Evolutionary conservation across 2,329 filamentous ascomycete species (phyloP).

Genomic region (Calcarisporium arbuscula): DNA sequence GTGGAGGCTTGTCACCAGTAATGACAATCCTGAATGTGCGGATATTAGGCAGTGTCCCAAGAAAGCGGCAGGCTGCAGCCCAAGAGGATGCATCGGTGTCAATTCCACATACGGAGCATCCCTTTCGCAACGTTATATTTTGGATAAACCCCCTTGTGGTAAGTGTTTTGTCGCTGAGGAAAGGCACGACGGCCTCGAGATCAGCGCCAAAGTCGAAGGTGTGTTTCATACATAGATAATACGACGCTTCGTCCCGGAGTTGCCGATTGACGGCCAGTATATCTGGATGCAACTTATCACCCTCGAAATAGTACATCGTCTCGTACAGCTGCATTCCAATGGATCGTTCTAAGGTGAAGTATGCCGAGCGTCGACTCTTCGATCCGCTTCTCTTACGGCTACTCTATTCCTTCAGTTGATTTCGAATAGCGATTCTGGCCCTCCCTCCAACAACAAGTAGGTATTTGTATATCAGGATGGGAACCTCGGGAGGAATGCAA

Average conservation of each 20-base stretch:
- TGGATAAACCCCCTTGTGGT: constrained; percentile 39
- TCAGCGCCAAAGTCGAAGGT: constrained; percentile 53
- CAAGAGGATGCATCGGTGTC: constrained; percentile 40
- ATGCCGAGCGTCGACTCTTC: constrained; percentile 25
- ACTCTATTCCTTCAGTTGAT: constrained; percentile 20
- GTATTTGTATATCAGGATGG: constrained; percentile 36
- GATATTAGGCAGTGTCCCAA: constrained; percentile 33
- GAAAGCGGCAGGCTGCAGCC: constrained; percentile 44
- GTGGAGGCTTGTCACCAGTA: constrained; percentile 48
- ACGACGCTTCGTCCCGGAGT: constrained; percentile 49
- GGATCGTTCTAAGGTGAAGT: constrained; percentile 33
- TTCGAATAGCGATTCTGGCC: constrained; percentile 33
- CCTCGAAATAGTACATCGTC: constrained; percentile 45
- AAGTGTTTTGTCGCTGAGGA: constrained; percentile 50
- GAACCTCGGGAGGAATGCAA: constrained; percentile 33
- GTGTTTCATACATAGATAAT: constrained; percentile 49
- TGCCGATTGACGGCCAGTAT: constrained; percentile 40
- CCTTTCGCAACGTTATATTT: constrained; percentile 49
- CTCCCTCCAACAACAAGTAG: constrained; percentile 35
- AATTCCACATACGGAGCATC: constrained; percentile 35
- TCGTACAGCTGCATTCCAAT: constrained; percentile 34
- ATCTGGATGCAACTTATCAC: constrained; percentile 30
- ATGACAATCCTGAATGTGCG: constrained; percentile 43
- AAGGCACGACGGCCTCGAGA: constrained; percentile 54
- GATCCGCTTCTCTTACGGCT: constrained; percentile 5